Evolutionary conservation across 2,329 filamentous ascomycete species (phyloP), one percentile per base, ranked within the genome.

Genomic region (Blumeriella jaapii): DNA sequence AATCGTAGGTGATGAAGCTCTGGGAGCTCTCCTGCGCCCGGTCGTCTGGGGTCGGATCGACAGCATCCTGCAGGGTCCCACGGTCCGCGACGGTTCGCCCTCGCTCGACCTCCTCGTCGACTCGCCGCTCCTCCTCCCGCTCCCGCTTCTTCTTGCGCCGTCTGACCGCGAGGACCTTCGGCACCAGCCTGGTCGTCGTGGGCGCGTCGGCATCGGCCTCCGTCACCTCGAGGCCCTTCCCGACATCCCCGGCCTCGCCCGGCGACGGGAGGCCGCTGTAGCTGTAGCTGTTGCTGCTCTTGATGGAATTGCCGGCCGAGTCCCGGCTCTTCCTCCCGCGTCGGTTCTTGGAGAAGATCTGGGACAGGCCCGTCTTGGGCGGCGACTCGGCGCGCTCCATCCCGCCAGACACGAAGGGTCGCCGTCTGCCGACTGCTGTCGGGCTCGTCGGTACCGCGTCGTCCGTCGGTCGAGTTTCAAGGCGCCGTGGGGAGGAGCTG

Each of bases 181-280:
- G 63, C 22, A 76, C 55, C 18, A 75, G 60, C 55, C 70, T 74
- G 38, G 59, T 62, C 27, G 71, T 55, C 9, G 60, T 58, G 42
- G 54, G 60, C 36, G 41, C 37, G 28, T 44, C 42, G 16, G 29
- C 42, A 10, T 47, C 42, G 14, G 54, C 48, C 9, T 49, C 44
- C 4, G 34, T 36, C 8, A 31, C 38, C 9, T 24, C 38, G 12
- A 36, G 37, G 9, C 35, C 32, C 33, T 49, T 53, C 14, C 49
- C 23, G 38, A 45, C 50, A 9, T 54, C 53, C 9, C 48, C 40
- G 29, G 44, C 42, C 23, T 39, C 38, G 22, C 52, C 51, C 11
- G 52, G 5, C 1, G 50, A 46, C 16, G 31, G 38, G 22, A 47
- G 49, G 16, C 50, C 15, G 6, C 43, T 44, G 20, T 35, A 34